Base-by-base conservation (phyloP, 2,329 filamentous ascomycete species). In the Cladosporium phlei region DNA sequence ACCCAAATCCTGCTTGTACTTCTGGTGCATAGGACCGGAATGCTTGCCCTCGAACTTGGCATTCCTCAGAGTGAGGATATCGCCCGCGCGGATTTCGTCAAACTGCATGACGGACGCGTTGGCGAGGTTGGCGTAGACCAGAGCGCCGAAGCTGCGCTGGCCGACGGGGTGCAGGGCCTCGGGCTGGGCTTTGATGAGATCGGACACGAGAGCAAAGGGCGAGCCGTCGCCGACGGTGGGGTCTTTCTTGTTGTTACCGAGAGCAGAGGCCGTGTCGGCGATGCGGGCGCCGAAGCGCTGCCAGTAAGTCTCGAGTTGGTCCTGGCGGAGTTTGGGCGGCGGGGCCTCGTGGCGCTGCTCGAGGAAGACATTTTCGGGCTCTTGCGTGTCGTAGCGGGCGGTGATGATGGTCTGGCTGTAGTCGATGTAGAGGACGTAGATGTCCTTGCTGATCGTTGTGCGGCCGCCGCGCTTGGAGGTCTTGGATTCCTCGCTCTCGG, bases 41-140 rank as follows among this genome's bases (percentile, higher is more conserved):
- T 91, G 88, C 67, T 96, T 95, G 49, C 93, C 93, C 67, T 96
- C 88, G 70, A 98, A 96, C 55, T 83, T 86, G 29, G 90, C 86
- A 59, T 96, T 96, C 56, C 93, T 86, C 62, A 98, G 84, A 12
- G 85, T 90, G 47, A 98, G 80, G 52, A 98, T 89, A 62, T 98
- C 93, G 39, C 93, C 93, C 0, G 88, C 77, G 1, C 93, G 83
- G 57, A 98, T 98, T 69, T 96, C 88, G 62, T 97, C 93, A 59
- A 86, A 84, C 58, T 94, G 86, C 60, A 87, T 83, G 3, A 89
- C 91, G 5, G 86, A 88, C 2, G 93, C 91, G 63, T 98, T 98
- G 60, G 88, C 93, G 48, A 97, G 78, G 64, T 98, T 98, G 54
- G 87, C 81, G 67, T 98, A 98, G 11, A 98, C 88, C 19, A 95